phyloP scores from a whole-genome alignment of 805 yeast species.

The Kazachstania taianensis region DNA sequence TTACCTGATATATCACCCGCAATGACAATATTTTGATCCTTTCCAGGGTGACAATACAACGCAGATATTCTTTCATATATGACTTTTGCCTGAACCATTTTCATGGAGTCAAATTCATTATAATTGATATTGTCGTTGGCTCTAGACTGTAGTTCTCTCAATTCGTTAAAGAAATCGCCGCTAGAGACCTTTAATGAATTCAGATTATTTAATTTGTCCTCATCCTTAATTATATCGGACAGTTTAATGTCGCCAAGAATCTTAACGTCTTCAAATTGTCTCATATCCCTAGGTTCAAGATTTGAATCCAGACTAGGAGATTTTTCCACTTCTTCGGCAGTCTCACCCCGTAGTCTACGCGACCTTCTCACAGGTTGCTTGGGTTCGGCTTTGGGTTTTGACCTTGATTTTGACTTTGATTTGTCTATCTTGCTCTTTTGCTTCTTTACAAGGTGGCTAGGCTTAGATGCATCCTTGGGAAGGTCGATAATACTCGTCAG shows the following conservation, averaged over 20 bases:
- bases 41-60: conserved; percentile 67
- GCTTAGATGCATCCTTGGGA: conserved; percentile 6
- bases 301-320: conserved; percentile 1
- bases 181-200: conserved; percentile 39
- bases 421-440: conserved; percentile 12
- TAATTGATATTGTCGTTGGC: conserved; percentile 30
- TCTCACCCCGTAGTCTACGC: conserved; percentile 63
- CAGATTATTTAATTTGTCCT: conserved; percentile 28
- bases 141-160: conserved; percentile 30
- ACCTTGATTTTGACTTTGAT: too few relatives aligned
- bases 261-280: conserved; percentile 42
- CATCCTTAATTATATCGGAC: conserved; percentile 43
- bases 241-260: conserved; percentile 57
- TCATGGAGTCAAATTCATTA: conserved; percentile 47
- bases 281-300: conserved; percentile 1
- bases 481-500: conserved; percentile 34
- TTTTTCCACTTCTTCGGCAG: conserved; percentile 31
- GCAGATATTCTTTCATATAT: conserved; percentile 63
- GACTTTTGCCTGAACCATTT: conserved; percentile 62
- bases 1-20: conserved; percentile 90
- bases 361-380: conserved; percentile 62
- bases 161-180: conserved; percentile 59
- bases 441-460: conserved; percentile 12
- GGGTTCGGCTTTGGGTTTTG: conserved; percentile 9
- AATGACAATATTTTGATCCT: conserved; percentile 48